Conservation (phyloP, 2,329 filamentous ascomycete genomes). For the Penicillium olsonii region DNA sequence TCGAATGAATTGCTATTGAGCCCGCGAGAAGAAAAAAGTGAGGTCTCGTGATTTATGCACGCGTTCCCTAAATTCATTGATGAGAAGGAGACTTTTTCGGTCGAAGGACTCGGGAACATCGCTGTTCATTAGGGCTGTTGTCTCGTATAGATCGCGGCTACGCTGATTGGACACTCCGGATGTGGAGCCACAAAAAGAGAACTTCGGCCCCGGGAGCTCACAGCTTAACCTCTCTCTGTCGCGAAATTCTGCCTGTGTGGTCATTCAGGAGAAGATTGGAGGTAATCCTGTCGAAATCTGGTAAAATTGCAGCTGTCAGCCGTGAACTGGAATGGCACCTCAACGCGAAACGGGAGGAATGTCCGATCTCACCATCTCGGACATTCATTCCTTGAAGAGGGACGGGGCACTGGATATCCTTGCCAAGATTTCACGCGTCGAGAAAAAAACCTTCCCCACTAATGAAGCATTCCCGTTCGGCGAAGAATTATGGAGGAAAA, state of each 20-base stretch:
- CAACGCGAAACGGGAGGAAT: slow-evolving; percentile 16
- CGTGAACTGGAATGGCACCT: slow-evolving; percentile 23
- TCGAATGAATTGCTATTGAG: no score
- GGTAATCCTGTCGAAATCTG: neutral
- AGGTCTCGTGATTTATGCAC: no score
- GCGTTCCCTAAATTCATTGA: no score
- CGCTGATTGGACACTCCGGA: no score
- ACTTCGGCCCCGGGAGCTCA: neutral
- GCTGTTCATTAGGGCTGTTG: no score
- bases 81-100: no score
- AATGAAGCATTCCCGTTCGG: slow-evolving; percentile 54
- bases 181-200: no score
- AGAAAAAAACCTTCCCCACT: slow-evolving; percentile 54
- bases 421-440: slow-evolving; percentile 41
- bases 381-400: slow-evolving; percentile 41
- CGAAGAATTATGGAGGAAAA: slow-evolving; percentile 48
- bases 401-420: slow-evolving; percentile 39
- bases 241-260: neutral
- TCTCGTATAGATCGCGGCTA: no score
- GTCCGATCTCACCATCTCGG: slow-evolving; percentile 28
- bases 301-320: slow-evolving; percentile 1
- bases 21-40: no score
- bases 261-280: neutral
- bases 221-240: neutral
- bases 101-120: no score